A percentile compares a stretch with the other conserved stretches of the same genome.
Conservation (phyloP, 2,329 filamentous ascomycete species). For the Sporothrix sp. region DNA sequence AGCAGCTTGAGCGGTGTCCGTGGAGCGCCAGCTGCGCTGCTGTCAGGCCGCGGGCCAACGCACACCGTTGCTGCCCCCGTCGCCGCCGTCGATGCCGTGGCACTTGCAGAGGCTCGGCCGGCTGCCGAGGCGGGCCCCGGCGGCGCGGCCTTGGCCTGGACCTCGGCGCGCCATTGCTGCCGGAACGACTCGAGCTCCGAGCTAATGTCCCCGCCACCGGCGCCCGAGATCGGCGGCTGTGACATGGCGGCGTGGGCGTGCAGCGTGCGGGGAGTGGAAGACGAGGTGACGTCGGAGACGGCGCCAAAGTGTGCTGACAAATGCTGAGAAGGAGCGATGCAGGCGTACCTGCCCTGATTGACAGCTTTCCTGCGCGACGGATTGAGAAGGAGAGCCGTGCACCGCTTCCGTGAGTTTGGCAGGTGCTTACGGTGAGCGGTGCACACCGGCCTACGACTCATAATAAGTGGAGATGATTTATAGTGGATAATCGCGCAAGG, state of each 20-base stretch:
- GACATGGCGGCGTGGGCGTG: slow-evolving; percentile 2
- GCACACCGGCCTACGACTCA: neutral
- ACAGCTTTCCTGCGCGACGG: too few relatives aligned
- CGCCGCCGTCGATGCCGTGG: neutral
- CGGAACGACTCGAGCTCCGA: slow-evolving; percentile 80
- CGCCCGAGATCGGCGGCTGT: slow-evolving; percentile 1
- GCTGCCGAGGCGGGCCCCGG: slow-evolving; percentile 12
- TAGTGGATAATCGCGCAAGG: neutral
- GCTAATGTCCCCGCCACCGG: slow-evolving; percentile 30
- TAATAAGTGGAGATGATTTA: neutral
- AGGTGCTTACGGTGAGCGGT: slow-evolving; percentile 4
- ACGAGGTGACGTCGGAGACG: neutral
- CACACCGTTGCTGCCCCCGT: neutral
- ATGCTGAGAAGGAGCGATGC: slow-evolving; percentile 1
- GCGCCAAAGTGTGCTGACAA: slow-evolving; percentile 14
- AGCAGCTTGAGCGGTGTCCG: slow-evolving; percentile 12
- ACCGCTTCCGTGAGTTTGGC: too few relatives aligned
- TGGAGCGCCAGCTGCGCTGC: slow-evolving; percentile 11
- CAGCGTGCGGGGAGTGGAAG: neutral
- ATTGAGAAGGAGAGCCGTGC: too few relatives aligned
- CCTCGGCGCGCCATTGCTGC: slow-evolving; percentile 76
- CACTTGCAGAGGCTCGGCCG: neutral
- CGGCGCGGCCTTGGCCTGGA: slow-evolving; percentile 35
- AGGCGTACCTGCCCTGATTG: neutral
- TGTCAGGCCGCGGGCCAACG: slow-evolving; percentile 5